Conservation (phyloP, 2,329 filamentous ascomycete genomes). For the Plectosphaerella cucumerina region DNA sequence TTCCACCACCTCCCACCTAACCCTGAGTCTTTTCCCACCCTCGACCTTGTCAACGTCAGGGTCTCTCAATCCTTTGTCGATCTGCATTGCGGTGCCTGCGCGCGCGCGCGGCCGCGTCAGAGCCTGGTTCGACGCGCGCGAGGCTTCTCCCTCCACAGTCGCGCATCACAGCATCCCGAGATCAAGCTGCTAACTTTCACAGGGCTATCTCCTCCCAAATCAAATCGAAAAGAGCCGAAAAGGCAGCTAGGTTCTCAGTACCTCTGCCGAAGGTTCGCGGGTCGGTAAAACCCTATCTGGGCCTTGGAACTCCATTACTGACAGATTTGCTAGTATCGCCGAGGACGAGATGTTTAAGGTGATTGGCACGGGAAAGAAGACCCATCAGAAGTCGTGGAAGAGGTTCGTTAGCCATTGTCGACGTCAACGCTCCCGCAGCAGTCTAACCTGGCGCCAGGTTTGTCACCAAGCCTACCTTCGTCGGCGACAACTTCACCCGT, state of each 20-base stretch:
- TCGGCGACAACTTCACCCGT: conserved; percentile 85
- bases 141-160: too few relatives aligned
- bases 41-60: too few relatives aligned
- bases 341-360: conserved; percentile 99
- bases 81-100: too few relatives aligned
- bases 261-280: conserved; percentile 88
- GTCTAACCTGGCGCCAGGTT: conserved; percentile 42
- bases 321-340: conserved; percentile 53
- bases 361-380: conserved; percentile 94
- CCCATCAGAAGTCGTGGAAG: conserved; percentile 77
- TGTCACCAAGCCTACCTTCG: conserved; percentile 81
- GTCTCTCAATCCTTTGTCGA: too few relatives aligned
- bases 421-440: conserved; percentile 18
- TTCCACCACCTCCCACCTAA: too few relatives aligned
- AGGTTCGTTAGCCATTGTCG: conserved; percentile 56
- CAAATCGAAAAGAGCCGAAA: conserved; percentile 93
- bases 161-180: too few relatives aligned
- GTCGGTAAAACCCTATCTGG: neutral
- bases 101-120: too few relatives aligned
- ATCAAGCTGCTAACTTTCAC: too few relatives aligned
- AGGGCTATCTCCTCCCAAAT: conserved; percentile 77
- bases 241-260: conserved; percentile 85
- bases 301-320: neutral
- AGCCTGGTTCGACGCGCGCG: too few relatives aligned
- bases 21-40: too few relatives aligned